Evolutionary conservation across 306 rosid genomes (phyloP), one percentile per base, ranked within the genome.

Genomic region (Lathyrus aphaca): DNA sequence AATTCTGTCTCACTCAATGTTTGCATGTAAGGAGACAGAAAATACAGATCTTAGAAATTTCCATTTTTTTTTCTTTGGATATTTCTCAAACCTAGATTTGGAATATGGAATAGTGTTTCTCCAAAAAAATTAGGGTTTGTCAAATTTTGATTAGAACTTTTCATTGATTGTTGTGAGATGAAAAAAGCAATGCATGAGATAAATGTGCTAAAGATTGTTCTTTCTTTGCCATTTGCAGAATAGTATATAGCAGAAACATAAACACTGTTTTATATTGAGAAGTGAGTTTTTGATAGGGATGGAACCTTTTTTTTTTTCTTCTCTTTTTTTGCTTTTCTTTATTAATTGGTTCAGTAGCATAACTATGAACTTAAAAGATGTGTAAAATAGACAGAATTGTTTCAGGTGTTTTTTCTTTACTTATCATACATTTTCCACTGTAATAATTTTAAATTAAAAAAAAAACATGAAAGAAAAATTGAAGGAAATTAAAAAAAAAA

Each of bases 191-290:
- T 63, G 64, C 74, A 78, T 69, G 80, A 67, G 79, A 54, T 66
- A 73, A 80, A 78, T 45, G 77, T 66, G 76, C 17, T 64, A 73
- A 78, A 80, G 75, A 75, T 68, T 84, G 71, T 45, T 79, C 73
- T 54, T 70, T 79, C 58, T 68, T 76, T 80, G 25, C 71, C 67
- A 70, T 60, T 86, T 75, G 56, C 43, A 73, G 78, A 23, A 66
- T 40, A 46, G 51, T 66, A 66, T 66, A 66, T 35, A 35, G 39
- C 39, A 62, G 81, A 84, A 75, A 72, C 79, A 77, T 79, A 62
- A 86, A 50, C 62, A 78, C 75, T 82, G 74, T 84, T 66, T 79
- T 18, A 72, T 75, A 45, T 71, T 71, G 61, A 78, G 56, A 53
- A 78, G 64, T 61, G 75, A 80, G 67, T 68, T 72, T 74, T 68